These are phyloP conservation scores for Hanseniaspora valbyensis DNA, from an alignment of 805 yeast genomes.

Conservation along the genomic window DNA sequence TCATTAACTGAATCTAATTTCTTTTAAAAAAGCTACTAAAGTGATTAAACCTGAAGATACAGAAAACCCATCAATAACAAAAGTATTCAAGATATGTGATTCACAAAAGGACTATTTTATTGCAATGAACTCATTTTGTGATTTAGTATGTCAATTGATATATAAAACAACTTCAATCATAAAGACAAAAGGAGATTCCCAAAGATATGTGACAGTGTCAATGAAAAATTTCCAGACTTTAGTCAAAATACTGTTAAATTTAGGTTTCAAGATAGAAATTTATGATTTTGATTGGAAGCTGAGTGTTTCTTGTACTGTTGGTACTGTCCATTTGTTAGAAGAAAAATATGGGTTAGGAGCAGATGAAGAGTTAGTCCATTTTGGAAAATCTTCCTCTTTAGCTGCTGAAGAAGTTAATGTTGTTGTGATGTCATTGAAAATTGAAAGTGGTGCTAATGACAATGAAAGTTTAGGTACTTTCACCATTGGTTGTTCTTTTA, in stretches of 20 bases:
- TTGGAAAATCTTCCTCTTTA: constrained; percentile 28
- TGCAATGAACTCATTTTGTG: background rate
- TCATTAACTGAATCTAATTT: constrained; percentile 40
- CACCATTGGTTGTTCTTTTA: constrained; percentile 65
- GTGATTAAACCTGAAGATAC: constrained; percentile 17
- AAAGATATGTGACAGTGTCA: constrained; percentile 60
- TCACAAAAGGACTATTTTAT: constrained; percentile 6
- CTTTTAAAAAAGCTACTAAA: constrained; percentile 36
- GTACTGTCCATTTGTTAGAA: constrained; percentile 1
- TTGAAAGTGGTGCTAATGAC: constrained; percentile 23
- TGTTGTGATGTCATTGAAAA: constrained; percentile 27
- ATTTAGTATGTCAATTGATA: constrained; percentile 31
- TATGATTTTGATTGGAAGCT: constrained; percentile 57
- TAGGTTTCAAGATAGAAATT: constrained; percentile 68
- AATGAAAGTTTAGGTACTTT: constrained; percentile 30
- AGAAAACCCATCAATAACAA: background rate
- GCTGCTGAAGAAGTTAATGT: constrained; percentile 30
- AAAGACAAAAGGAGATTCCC: constrained; percentile 36
- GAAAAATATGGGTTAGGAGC: background rate
- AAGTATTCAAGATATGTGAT: background rate
- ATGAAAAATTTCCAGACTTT: constrained; percentile 59
- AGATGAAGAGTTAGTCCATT: background rate
- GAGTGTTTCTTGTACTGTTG: constrained; percentile 16
- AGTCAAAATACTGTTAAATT: constrained; percentile 54
- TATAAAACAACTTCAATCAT: constrained; percentile 76